Conservation (phyloP, 352 stramenopile genomes). For the Lagenidium giganteum region DNA sequence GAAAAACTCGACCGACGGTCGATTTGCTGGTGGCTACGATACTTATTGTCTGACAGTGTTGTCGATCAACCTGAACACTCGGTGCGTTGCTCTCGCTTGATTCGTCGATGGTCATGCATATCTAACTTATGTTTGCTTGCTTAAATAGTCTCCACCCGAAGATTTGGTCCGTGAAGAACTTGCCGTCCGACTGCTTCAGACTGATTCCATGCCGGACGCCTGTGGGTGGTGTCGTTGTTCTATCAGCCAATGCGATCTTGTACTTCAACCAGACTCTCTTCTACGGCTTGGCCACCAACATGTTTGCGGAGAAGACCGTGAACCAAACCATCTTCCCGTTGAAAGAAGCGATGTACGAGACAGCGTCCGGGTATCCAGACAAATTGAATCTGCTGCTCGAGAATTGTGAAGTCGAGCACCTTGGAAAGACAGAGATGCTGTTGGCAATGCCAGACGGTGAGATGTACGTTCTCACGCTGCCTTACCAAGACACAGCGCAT, state of each 20-base stretch:
- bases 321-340: conserved; percentile 69
- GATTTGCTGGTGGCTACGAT: conserved; percentile 67
- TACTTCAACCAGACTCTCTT: conserved; percentile 90
- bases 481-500: conserved; percentile 44
- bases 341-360: conserved; percentile 59
- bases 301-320: conserved; percentile 71
- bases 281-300: conserved; percentile 61
- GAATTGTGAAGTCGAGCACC: conserved; percentile 63
- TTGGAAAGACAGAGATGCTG: conserved; percentile 67
- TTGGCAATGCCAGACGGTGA: conserved; percentile 52
- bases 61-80: conserved; percentile 84
- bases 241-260: conserved; percentile 75
- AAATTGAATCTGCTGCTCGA: conserved; percentile 56
- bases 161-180: conserved; percentile 82
- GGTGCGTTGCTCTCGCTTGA: conserved; percentile 19
- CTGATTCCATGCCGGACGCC: conserved; percentile 69
- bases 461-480: conserved; percentile 57
- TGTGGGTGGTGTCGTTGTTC: conserved; percentile 67
- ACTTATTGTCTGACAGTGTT: conserved; percentile 83
- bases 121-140: conserved; percentile 4
- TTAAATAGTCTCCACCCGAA: conserved; percentile 62
- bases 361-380: conserved; percentile 34
- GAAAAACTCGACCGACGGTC: conserved; percentile 56
- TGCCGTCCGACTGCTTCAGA: conserved; percentile 74
- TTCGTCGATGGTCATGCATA: neutral